Evolutionary conservation across 106 monocot species (phyloP).

Genomic region (Dendrobium nobile): DNA sequence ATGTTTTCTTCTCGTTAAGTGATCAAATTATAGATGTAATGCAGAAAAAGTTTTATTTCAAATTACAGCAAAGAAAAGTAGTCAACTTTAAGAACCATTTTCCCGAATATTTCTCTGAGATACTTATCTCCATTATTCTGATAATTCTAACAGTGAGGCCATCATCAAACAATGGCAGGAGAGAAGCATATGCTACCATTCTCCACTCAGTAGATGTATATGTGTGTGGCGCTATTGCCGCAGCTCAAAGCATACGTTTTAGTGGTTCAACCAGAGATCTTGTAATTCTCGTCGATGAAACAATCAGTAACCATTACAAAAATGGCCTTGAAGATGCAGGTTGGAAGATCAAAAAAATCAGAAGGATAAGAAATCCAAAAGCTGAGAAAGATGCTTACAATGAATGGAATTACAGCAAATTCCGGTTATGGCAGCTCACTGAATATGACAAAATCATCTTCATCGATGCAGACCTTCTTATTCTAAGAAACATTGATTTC

Average conservation of each 20-base stretch:
- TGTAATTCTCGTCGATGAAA: conserved; percentile 60
- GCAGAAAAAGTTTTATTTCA: too few species aligned
- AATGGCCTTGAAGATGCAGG: conserved; percentile 52
- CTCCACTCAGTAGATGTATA: conserved; percentile 60
- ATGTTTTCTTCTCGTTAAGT: too few species aligned
- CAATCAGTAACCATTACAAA: conserved; percentile 43
- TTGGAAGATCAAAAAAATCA: conserved; percentile 60
- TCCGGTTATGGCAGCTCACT: conserved; percentile 78
- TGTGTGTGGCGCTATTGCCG: conserved; percentile 69
- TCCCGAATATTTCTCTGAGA: too few species aligned
- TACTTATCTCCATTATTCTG: too few species aligned
- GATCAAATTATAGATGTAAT: too few species aligned
- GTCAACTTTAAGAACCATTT: too few species aligned
- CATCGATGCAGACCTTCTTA: conserved; percentile 71
- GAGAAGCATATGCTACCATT: conserved; percentile 71
- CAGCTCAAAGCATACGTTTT: conserved; percentile 64
- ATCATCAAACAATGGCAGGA: conserved; percentile 15
- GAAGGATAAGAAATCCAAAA: conserved; percentile 64
- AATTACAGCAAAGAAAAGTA: too few species aligned
- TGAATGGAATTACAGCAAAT: conserved; percentile 91
- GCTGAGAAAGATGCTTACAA: conserved; percentile 67
- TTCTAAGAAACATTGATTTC: conserved; percentile 63
- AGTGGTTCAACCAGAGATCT: conserved; percentile 59
- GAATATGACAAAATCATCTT: conserved; percentile 75
- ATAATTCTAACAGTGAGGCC: conserved; percentile 19